Evolutionary conservation across 2,329 filamentous ascomycete genomes (phyloP).

Genomic region (Pseudonectria buxi): DNA sequence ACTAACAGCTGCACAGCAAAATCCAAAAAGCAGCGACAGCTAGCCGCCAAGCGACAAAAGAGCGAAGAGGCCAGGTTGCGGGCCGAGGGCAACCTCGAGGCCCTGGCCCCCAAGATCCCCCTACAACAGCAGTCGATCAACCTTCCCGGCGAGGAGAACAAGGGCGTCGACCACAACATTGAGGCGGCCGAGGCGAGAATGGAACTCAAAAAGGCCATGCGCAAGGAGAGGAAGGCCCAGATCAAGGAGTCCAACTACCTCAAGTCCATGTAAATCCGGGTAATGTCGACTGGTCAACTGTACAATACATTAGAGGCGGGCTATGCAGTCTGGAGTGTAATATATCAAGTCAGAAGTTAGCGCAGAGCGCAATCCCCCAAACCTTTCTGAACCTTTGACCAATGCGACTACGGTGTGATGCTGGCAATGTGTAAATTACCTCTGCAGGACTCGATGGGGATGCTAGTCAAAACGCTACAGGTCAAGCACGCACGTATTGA

Average conservation of each 20-base stretch:
- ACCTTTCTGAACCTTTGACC: no score
- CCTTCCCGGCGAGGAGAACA: constrained; percentile 47
- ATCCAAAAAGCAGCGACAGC: constrained; percentile 72
- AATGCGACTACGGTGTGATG: no score
- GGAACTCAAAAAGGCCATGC: constrained; percentile 64
- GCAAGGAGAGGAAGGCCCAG: constrained; percentile 63
- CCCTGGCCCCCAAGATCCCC: constrained; percentile 62
- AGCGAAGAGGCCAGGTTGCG: constrained; percentile 51
- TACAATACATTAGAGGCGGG: constrained; percentile 20
- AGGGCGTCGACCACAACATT: constrained; percentile 38
- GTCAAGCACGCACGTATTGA: no score
- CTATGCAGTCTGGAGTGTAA: constrained; percentile 9
- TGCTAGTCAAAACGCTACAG: no score
- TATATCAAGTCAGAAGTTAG: constrained; percentile 3
- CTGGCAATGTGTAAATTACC: no score
- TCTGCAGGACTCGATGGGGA: no score
- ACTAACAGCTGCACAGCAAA: constrained; percentile 50
- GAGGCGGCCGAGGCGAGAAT: constrained; percentile 45
- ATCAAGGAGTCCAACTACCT: constrained; percentile 87
- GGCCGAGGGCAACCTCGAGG: constrained; percentile 58
- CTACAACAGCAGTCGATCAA: constrained; percentile 74
- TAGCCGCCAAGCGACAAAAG: constrained; percentile 60
- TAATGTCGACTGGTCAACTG: constrained; percentile 12
- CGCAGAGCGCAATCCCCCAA: no score
- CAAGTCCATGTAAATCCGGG: constrained; percentile 60